Conservation (phyloP, 768 basidiomycete species). For the Boletus subparvulus region DNA sequence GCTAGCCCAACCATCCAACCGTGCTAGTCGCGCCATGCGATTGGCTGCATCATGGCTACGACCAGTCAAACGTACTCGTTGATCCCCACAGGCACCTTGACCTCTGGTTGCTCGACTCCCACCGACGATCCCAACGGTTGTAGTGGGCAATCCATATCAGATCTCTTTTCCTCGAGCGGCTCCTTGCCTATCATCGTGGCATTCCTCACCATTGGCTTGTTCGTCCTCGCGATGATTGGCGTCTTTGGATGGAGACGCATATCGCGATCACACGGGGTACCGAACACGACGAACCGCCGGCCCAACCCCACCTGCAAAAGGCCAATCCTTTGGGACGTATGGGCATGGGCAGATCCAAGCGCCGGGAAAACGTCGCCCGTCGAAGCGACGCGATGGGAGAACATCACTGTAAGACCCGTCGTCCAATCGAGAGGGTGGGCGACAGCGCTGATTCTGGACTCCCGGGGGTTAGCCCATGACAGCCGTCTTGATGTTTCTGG, state of each 20-base stretch:
- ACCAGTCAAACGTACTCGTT: conserved; percentile 4
- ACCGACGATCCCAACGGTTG: neutral
- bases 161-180: conserved; percentile 32
- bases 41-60: conserved; percentile 16
- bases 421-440: neutral
- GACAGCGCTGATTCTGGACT: neutral
- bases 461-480: conserved; percentile 26
- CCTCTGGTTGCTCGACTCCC: neutral
- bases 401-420: conserved; percentile 39
- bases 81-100: conserved; percentile 5
- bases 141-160: neutral
- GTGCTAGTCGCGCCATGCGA: conserved; percentile 11
- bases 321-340: conserved; percentile 49
- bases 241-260: conserved; percentile 49
- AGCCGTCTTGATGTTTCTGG: conserved; percentile 11
- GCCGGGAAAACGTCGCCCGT: neutral
- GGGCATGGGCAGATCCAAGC: conserved; percentile 31
- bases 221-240: conserved; percentile 46
- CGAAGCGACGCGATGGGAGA: conserved; percentile 36
- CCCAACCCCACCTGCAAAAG: conserved; percentile 18
- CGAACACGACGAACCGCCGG: neutral
- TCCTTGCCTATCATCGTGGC: conserved; percentile 60
- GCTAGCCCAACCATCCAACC: neutral
- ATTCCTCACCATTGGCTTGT: conserved; percentile 58
- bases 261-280: conserved; percentile 10